A percentile compares a stretch with the other conserved stretches of the same genome.
These are phyloP conservation scores for Parascedosporium putredinis DNA, from an alignment of 2,329 filamentous ascomycete genomes.

Conservation along the genomic window DNA sequence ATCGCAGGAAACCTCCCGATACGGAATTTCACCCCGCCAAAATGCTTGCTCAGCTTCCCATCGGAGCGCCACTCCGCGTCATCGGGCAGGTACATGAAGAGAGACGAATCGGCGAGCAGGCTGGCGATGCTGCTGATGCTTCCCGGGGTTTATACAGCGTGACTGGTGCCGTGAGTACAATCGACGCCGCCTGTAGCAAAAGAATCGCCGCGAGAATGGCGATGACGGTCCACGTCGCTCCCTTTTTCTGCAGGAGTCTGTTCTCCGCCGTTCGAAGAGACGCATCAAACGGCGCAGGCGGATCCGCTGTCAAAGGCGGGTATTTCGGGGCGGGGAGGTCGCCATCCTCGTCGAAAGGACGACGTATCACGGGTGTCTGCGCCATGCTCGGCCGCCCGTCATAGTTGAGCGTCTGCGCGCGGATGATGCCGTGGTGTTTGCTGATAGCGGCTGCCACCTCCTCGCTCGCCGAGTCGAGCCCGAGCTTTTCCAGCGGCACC, in stretches of 20 bases:
- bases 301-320: neutral
- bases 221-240: neutral
- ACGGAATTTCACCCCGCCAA: neutral
- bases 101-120: conserved; percentile 18
- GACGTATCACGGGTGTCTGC: neutral
- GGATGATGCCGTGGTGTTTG: conserved; percentile 17
- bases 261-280: conserved; percentile 5
- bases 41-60: neutral
- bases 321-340: neutral
- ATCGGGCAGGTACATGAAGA: conserved; percentile 16
- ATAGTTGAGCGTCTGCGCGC: conserved; percentile 17
- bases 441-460: conserved; percentile 14
- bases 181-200: neutral
- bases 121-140: conserved; percentile 20
- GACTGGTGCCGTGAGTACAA: neutral
- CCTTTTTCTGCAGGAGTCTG: neutral
- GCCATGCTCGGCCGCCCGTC: neutral
- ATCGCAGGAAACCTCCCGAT: neutral
- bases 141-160: conserved; percentile 14
- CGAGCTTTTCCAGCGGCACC: conserved; percentile 14
- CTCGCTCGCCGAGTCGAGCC: neutral
- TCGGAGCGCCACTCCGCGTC: neutral
- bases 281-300: neutral
- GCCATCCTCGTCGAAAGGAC: neutral
- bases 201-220: neutral